These are phyloP conservation scores for Cryptococcus amylolentus DNA, from an alignment of 1,284 basidiomycete genomes.

Conservation along the genomic window DNA sequence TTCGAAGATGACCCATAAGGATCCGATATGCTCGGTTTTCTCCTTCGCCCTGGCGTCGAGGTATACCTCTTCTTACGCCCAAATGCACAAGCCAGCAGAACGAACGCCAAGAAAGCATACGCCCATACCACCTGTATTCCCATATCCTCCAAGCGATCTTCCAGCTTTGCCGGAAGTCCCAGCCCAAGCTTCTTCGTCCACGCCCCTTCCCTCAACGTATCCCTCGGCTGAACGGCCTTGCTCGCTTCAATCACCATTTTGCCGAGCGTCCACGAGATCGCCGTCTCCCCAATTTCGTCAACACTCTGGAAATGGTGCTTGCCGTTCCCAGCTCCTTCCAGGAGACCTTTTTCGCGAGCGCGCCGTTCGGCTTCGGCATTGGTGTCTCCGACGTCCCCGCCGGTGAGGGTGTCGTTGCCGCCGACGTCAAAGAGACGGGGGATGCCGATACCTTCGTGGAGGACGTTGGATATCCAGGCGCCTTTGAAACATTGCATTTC, in stretches of 20 bases:
- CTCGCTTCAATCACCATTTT: constrained; percentile 98
- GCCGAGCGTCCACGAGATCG: constrained; percentile 95
- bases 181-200: constrained; percentile 18
- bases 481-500: constrained; percentile 99
- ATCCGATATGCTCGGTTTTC: constrained; percentile 25
- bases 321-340: constrained; percentile 24
- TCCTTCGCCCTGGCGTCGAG: constrained; percentile 6
- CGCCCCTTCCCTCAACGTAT: constrained; percentile 16
- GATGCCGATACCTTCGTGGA: constrained; percentile 94
- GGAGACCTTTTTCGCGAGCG: constrained; percentile 72
- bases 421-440: constrained; percentile 83
- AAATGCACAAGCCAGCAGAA: constrained; percentile 25
- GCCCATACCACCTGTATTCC: constrained; percentile 39
- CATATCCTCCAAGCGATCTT: constrained; percentile 22
- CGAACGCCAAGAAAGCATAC: constrained; percentile 28
- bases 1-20: background rate
- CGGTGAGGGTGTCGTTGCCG: constrained; percentile 58
- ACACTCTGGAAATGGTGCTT: constrained; percentile 80
- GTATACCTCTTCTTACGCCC: constrained; percentile 12
- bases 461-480: constrained; percentile 93
- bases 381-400: constrained; percentile 51
- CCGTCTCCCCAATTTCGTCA: constrained; percentile 85
- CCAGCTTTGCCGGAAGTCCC: constrained; percentile 10
- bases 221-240: constrained; percentile 54
- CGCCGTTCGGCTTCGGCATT: constrained; percentile 65